Percentiles rank a stretch among this genome's conserved stretches.
Conservation (phyloP, 768 basidiomycete species). For the Amylocystis lapponica region DNA sequence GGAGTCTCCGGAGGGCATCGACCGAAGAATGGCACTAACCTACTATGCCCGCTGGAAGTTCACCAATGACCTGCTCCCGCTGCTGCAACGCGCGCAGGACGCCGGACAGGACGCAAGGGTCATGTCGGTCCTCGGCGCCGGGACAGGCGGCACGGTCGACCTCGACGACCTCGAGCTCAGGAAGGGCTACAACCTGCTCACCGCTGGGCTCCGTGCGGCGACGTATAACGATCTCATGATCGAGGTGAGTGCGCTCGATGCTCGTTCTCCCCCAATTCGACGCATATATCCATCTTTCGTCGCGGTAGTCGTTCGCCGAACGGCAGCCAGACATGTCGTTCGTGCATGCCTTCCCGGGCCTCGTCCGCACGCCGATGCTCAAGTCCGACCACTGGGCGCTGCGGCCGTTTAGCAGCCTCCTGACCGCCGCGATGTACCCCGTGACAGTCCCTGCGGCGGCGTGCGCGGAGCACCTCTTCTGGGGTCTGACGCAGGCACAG, state of each 20-base stretch:
- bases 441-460: slow-evolving; percentile 5
- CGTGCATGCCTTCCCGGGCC: slow-evolving; percentile 38
- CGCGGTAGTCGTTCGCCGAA: slow-evolving; percentile 30
- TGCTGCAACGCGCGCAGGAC: slow-evolving; percentile 37
- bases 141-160: slow-evolving; percentile 31
- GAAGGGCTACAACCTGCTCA: slow-evolving; percentile 33
- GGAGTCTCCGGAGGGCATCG: slow-evolving; percentile 41
- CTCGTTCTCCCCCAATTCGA: no score
- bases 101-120: slow-evolving; percentile 45
- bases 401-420: slow-evolving; percentile 1
- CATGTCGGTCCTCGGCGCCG: slow-evolving; percentile 37
- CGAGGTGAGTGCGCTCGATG: no score
- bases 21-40: slow-evolving; percentile 37
- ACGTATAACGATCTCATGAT: slow-evolving; percentile 51
- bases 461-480: slow-evolving; percentile 15
- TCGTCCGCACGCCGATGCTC: slow-evolving; percentile 27
- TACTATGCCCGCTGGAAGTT: slow-evolving; percentile 52
- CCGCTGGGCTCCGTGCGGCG: slow-evolving; percentile 28
- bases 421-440: slow-evolving; percentile 5
- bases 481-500: slow-evolving; percentile 9
- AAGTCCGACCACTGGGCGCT: slow-evolving; percentile 1
- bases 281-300: no score
- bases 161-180: slow-evolving; percentile 45
- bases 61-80: slow-evolving; percentile 38
- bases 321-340: slow-evolving; percentile 38